Evolutionary conservation across 345 rosid genomes (phyloP).

Genomic region (Fremontodendron californicum): DNA sequence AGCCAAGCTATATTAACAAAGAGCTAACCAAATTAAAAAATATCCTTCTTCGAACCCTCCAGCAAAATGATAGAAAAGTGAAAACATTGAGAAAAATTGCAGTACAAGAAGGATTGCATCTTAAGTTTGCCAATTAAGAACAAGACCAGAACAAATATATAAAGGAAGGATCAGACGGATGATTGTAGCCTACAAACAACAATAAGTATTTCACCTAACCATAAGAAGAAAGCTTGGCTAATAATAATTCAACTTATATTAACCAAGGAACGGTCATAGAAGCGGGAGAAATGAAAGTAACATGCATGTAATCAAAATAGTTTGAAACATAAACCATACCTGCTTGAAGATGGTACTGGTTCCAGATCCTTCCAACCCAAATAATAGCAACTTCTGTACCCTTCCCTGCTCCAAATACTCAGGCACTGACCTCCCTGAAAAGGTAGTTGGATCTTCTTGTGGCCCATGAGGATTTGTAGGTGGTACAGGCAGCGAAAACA

Average conservation of each 20-base stretch:
- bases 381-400: constrained; percentile 50
- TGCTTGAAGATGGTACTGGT: constrained; percentile 66
- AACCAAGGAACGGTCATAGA: not conserved
- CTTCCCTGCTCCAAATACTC: constrained; percentile 49
- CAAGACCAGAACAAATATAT: not conserved
- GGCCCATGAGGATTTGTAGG: constrained; percentile 36
- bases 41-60: not conserved
- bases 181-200: constrained; percentile 1
- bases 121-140: not conserved
- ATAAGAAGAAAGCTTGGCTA: not conserved
- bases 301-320: not conserved
- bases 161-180: not conserved
- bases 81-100: not conserved
- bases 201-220: not conserved
- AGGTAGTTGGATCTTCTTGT: constrained; percentile 37
- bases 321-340: constrained; percentile 23
- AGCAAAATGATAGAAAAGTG: not conserved
- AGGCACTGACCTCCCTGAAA: constrained; percentile 40
- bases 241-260: not conserved
- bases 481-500: constrained; percentile 60
- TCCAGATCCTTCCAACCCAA: constrained; percentile 59
- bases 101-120: not conserved
- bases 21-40: not conserved
- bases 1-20: not conserved
- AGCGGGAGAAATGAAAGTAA: not conserved